Percentiles rank a stretch among this genome's conserved stretches.
phyloP scores from a whole-genome alignment of 768 basidiomycete genomes.

The Boletus tylopilopsis region DNA sequence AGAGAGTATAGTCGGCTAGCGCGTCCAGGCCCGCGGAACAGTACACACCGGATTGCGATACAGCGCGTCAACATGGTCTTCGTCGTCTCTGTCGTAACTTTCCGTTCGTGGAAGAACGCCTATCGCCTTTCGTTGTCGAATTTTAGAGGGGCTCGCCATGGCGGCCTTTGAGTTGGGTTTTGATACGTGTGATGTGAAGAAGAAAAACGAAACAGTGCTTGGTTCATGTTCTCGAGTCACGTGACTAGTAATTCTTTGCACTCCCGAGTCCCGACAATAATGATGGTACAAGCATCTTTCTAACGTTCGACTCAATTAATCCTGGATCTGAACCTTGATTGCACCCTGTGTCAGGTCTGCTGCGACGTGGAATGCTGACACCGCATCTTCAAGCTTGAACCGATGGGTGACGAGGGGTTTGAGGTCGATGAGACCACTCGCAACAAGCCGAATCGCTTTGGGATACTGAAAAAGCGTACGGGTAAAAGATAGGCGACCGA shows the following conservation, averaged over 20 bases:
- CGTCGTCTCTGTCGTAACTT: conserved; percentile 39
- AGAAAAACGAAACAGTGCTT: not conserved
- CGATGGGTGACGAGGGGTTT: conserved; percentile 80
- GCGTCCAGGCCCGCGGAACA: not conserved
- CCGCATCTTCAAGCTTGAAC: conserved; percentile 67
- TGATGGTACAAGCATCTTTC: too few species aligned
- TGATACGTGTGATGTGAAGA: conserved; percentile 3
- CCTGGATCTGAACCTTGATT: conserved; percentile 65
- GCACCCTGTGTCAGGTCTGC: conserved; percentile 64
- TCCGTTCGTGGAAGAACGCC: conserved; percentile 17
- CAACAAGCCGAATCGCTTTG: conserved; percentile 79
- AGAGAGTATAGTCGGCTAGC: conserved; percentile 11
- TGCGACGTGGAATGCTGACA: conserved; percentile 75
- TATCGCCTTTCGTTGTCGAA: conserved; percentile 27
- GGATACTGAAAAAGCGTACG: conserved; percentile 52
- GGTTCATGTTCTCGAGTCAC: conserved; percentile 14
- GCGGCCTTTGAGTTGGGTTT: conserved; percentile 11
- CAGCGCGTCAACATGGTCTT: conserved; percentile 49
- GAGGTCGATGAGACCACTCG: conserved; percentile 65
- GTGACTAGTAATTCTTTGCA: conserved; percentile 13
- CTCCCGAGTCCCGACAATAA: too few species aligned
- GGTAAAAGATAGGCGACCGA: not conserved
- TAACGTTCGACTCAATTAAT: conserved; percentile 29
- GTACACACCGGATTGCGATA: conserved; percentile 47
- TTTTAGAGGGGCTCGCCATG: conserved; percentile 32